Conservation (phyloP, 1,139 yeast genomes). For the Sugiyamaella xylanicola region DNA sequence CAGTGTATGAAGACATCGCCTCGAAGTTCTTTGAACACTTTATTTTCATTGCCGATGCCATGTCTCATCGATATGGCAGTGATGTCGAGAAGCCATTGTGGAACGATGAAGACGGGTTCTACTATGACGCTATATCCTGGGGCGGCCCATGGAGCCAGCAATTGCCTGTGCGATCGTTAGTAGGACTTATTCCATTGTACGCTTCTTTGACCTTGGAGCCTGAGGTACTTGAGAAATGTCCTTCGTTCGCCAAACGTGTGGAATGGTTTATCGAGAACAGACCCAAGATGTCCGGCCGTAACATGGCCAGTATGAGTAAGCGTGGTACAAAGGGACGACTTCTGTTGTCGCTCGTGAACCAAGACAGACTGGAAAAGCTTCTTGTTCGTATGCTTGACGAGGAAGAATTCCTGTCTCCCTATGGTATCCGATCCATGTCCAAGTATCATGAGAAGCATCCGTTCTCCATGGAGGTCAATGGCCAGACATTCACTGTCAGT, state of each 20-base stretch:
- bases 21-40: conserved; percentile 95
- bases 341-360: conserved; percentile 77
- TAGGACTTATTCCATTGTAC: conserved; percentile 89
- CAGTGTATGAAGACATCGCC: conserved; percentile 92
- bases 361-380: conserved; percentile 76
- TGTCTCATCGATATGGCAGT: conserved; percentile 68
- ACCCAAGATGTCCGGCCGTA: conserved; percentile 73
- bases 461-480: conserved; percentile 82
- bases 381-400: conserved; percentile 85
- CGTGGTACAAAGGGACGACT: conserved; percentile 88
- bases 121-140: conserved; percentile 90
- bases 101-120: conserved; percentile 89
- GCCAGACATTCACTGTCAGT: conserved; percentile 69
- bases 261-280: conserved; percentile 84
- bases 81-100: conserved; percentile 67
- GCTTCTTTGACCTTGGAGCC: conserved; percentile 92
- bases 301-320: conserved; percentile 83
- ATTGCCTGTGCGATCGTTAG: conserved; percentile 85
- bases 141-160: conserved; percentile 71
- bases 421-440: conserved; percentile 88
- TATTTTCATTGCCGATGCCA: conserved; percentile 89
- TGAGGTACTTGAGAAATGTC: conserved; percentile 74
- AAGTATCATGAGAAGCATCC: conserved; percentile 88
- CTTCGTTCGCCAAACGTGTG: conserved; percentile 80
- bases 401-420: conserved; percentile 80